Conservation (phyloP, 2,329 filamentous ascomycete genomes). For the Fusarium coicis region DNA sequence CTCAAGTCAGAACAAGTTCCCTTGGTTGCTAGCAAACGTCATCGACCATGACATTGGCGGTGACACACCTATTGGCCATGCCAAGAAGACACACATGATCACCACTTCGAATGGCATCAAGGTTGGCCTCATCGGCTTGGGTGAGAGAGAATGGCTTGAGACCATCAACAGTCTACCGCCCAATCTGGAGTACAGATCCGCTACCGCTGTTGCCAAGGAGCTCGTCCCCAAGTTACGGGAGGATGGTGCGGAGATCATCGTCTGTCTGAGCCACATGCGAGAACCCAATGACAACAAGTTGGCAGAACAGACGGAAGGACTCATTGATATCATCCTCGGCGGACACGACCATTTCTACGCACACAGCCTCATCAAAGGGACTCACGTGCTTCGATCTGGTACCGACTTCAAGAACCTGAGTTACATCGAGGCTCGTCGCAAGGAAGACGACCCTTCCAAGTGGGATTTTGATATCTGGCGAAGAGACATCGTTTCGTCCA, state of each 20-base stretch:
- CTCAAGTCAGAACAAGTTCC: constrained; percentile 79
- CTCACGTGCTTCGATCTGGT: constrained; percentile 86
- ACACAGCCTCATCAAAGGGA: constrained; percentile 80
- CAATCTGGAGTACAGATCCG: constrained; percentile 83
- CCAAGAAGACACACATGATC: constrained; percentile 78
- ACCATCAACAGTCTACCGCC: constrained; percentile 90
- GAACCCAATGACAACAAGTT: constrained; percentile 92
- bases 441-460: constrained; percentile 54
- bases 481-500: constrained; percentile 76
- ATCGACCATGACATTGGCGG: constrained; percentile 84
- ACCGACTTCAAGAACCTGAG: constrained; percentile 94
- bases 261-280: constrained; percentile 85
- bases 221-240: constrained; percentile 77
- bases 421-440: constrained; percentile 81
- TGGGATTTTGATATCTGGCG: constrained; percentile 86
- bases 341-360: constrained; percentile 92
- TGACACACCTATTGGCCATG: constrained; percentile 78
- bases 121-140: constrained; percentile 85
- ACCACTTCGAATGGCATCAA: constrained; percentile 86
- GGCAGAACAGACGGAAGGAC: constrained; percentile 75
- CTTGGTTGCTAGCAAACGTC: constrained; percentile 91
- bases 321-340: constrained; percentile 87
- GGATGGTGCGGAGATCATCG: constrained; percentile 83
- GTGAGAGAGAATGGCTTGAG: constrained; percentile 88
- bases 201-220: constrained; percentile 78